A percentile compares a stretch with the other conserved stretches of the same genome.
Conservation (phyloP, 306 rosid species). For the Calophaca sinica region DNA sequence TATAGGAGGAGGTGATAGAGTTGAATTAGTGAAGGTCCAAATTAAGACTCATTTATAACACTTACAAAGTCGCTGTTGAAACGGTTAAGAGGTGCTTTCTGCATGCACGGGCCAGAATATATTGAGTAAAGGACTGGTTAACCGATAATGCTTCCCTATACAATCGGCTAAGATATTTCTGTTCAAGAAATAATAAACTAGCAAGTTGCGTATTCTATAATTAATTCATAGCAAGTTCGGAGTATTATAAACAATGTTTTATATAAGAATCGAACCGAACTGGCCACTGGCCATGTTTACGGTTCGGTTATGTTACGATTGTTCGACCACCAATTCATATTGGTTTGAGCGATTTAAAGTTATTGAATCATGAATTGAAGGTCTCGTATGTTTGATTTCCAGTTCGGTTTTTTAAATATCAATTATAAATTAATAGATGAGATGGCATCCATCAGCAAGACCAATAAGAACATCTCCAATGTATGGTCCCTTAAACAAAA, state of each 20-base stretch:
- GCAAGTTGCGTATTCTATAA: constrained; percentile 3
- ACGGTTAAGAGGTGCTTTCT: constrained; percentile 46
- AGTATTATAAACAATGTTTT: too few species aligned
- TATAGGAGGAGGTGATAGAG: neutral
- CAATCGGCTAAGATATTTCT: neutral
- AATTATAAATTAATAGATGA: neutral
- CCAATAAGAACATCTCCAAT: too few species aligned
- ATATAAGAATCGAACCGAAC: too few species aligned
- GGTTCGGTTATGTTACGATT: too few species aligned
- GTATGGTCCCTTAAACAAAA: too few species aligned
- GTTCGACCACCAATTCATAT: too few species aligned
- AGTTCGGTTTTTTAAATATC: too few species aligned
- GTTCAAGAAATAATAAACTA: neutral
- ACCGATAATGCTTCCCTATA: constrained; percentile 24
- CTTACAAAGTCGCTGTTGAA: neutral
- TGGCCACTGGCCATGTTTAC: too few species aligned
- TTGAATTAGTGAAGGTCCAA: constrained; percentile 31
- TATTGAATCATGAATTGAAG: too few species aligned
- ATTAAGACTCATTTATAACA: constrained; percentile 31
- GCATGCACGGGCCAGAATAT: constrained; percentile 19
- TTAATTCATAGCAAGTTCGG: neutral
- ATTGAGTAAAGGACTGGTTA: constrained; percentile 34
- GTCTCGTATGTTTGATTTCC: too few species aligned
- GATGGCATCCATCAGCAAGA: neutral
- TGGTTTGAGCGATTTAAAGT: too few species aligned